Conservation (phyloP, 257 asterid genomes). For the Solanum dulcamara region DNA sequence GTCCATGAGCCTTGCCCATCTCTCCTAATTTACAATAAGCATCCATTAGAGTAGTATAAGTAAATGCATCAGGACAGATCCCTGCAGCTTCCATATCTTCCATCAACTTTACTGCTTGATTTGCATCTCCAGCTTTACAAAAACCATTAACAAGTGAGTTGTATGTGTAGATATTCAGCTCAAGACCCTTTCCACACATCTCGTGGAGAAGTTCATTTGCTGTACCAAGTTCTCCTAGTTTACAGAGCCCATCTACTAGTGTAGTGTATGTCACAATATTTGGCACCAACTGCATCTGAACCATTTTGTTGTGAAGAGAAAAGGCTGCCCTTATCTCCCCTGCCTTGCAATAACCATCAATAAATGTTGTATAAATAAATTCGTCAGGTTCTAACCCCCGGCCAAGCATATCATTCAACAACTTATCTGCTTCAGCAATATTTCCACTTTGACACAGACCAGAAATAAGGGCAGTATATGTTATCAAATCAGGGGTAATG, state of each 20-base stretch:
- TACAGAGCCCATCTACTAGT: constrained; percentile 89
- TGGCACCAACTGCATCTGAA: constrained; percentile 45
- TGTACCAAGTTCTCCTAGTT: constrained; percentile 69
- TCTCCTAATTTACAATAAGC: constrained; percentile 78
- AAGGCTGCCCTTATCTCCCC: constrained; percentile 63
- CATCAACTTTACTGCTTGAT: constrained; percentile 49
- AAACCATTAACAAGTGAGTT: constrained; percentile 77
- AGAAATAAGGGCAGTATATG: constrained; percentile 65
- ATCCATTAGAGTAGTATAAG: constrained; percentile 88
- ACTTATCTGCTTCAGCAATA: constrained; percentile 55
- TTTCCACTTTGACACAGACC: constrained; percentile 60
- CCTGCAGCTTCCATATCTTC: constrained; percentile 70
- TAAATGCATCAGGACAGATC: constrained; percentile 53
- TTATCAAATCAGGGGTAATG: constrained; percentile 48
- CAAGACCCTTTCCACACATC: constrained; percentile 63
- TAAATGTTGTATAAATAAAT: constrained; percentile 71
- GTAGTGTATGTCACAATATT: constrained; percentile 86
- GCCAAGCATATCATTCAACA: constrained; percentile 57
- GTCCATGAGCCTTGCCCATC: constrained; percentile 59
- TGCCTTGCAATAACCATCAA: constrained; percentile 77
- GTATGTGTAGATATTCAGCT: constrained; percentile 61
- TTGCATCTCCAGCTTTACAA: constrained; percentile 73
- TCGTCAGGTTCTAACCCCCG: constrained; percentile 65
- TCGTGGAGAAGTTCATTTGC: constrained; percentile 79
- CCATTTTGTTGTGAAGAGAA: constrained; percentile 83